Evolutionary conservation across 495 filamentous ascomycete genomes (phyloP), one percentile per base, ranked within the genome.

Genomic region (Lasiosphaeriaceae sp.): DNA sequence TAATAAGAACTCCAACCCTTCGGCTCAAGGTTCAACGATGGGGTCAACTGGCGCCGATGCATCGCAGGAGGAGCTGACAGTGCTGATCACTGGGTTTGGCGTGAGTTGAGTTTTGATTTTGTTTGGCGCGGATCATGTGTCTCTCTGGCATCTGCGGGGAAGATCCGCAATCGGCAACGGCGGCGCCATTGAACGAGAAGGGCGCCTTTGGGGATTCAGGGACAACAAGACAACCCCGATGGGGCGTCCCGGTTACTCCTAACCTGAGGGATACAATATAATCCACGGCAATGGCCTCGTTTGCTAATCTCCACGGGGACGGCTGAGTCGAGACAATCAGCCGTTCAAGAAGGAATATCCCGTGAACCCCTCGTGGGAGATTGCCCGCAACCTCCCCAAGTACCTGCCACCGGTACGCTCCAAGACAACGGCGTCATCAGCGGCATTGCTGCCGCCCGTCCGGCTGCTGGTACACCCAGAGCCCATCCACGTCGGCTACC

Each of bases 301-400:
- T 43, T 43, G 14, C 1, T 43, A 16, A 43, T 43, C 34, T 34
- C 21, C 23, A 12, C 14, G 35, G 5, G 12, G 16, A n/a, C n/a
- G n/a, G n/a, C n/a, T n/a, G n/a, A n/a, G n/a, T 16, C 14, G 39
- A 12, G 14, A 43, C n/a, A 17, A 43, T 17, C 66, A 90, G 87
- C 84, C 88, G 29, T 91, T 90, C 70, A 83, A 83, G 59, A 71
- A 75, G 24, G 67, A 76, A 46, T 83, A 84, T 63, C 75, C 79
- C n/a, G 69, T 85, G 58, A 92, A 92, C 63, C 87, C 87, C 1
- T 84, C 88, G 6, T 88, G 80, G 74, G 77, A 88, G 61, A 88
- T 91, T 66, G 83, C 85, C 31, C 54, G 56, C 34, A 57, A 72
- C 64, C 59, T 86, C 59, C 65, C 79, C 66, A 50, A 79, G 61